Percentiles rank a stretch among this genome's conserved stretches.
Conservation (phyloP, 805 yeast genomes). For the Suhomyces canberraensis region DNA sequence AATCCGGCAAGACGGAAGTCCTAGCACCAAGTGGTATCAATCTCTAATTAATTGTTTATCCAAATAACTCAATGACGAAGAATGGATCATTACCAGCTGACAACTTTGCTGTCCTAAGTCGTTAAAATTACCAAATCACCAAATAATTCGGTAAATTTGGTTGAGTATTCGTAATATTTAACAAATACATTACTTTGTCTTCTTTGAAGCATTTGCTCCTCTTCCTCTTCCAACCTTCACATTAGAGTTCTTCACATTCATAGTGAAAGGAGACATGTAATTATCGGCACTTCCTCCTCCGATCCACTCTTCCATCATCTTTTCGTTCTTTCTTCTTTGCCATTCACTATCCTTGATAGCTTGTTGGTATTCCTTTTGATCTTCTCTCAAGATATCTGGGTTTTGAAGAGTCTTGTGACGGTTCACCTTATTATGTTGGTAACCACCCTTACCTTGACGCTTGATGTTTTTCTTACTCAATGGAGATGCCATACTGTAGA, state of each 20-base stretch:
- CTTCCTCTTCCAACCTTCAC: constrained; percentile 86
- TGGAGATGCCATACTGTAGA: constrained; percentile 83
- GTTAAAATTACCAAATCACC: too few species aligned
- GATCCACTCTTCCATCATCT: constrained; percentile 79
- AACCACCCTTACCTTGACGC: constrained; percentile 74
- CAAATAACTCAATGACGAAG: too few species aligned
- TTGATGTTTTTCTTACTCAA: constrained; percentile 71
- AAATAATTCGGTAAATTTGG: too few species aligned
- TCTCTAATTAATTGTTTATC: too few species aligned
- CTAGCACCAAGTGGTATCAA: too few species aligned
- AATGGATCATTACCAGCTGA: too few species aligned
- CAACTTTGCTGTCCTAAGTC: too few species aligned
- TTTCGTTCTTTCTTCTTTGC: constrained; percentile 83
- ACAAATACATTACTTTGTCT: constrained; percentile 4
- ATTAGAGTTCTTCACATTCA: constrained; percentile 49
- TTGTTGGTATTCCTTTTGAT: constrained; percentile 88
- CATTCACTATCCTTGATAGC: constrained; percentile 86
- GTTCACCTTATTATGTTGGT: constrained; percentile 65
- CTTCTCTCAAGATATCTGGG: constrained; percentile 72
- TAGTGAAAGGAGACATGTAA: constrained; percentile 77
- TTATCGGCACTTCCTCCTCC: constrained; percentile 94
- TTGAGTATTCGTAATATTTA: too few species aligned
- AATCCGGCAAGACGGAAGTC: too few species aligned
- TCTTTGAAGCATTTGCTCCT: constrained; percentile 63
- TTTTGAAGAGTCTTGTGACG: constrained; percentile 48